A percentile compares a stretch with the other conserved stretches of the same genome.
phyloP scores from a whole-genome alignment of 2,329 filamentous ascomycete genomes.

The Neobulgaria alba region DNA sequence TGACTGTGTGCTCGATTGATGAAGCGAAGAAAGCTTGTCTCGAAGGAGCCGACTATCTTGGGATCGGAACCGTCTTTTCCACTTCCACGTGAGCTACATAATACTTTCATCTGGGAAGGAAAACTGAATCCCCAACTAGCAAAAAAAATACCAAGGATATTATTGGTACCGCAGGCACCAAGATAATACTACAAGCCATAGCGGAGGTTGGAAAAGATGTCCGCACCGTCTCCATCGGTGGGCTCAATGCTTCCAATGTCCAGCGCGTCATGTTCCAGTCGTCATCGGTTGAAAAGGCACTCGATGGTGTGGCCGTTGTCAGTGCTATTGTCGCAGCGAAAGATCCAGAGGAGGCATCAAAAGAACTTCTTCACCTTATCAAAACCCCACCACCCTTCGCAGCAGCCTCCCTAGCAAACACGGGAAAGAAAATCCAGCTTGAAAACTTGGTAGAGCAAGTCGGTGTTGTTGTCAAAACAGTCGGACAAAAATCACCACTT shows the following conservation, averaged over 20 bases:
- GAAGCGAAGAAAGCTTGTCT: slow-evolving; percentile 66
- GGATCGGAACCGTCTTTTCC: slow-evolving; percentile 81
- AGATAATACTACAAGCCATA: slow-evolving; percentile 56
- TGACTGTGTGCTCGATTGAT: slow-evolving; percentile 67
- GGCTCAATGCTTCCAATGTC: slow-evolving; percentile 70
- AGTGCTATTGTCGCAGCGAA: slow-evolving; percentile 74
- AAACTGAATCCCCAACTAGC: slow-evolving; percentile 33
- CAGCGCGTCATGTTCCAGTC: slow-evolving; percentile 69
- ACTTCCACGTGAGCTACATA: slow-evolving; percentile 58
- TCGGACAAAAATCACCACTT: slow-evolving; percentile 59
- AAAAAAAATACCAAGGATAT: slow-evolving; percentile 83
- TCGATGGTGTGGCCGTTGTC: slow-evolving; percentile 81
- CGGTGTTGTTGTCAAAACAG: slow-evolving; percentile 43
- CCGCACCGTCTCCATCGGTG: slow-evolving; percentile 77
- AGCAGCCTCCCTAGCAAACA: slow-evolving; percentile 7
- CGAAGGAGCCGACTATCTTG: slow-evolving; percentile 81
- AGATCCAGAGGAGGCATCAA: slow-evolving; percentile 57
- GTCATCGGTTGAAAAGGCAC: slow-evolving; percentile 39
- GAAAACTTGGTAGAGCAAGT: slow-evolving; percentile 18
- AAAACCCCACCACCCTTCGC: slow-evolving; percentile 23
- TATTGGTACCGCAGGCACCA: slow-evolving; percentile 64
- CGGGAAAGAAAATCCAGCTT: slow-evolving; percentile 16
- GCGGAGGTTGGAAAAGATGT: slow-evolving; percentile 31
- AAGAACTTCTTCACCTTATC: slow-evolving; percentile 49
- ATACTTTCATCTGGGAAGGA: neutral